Evolutionary conservation across 1,284 basidiomycete genomes (phyloP), one percentile per base, ranked within the genome.

Genomic region (Porodaedalea pini): DNA sequence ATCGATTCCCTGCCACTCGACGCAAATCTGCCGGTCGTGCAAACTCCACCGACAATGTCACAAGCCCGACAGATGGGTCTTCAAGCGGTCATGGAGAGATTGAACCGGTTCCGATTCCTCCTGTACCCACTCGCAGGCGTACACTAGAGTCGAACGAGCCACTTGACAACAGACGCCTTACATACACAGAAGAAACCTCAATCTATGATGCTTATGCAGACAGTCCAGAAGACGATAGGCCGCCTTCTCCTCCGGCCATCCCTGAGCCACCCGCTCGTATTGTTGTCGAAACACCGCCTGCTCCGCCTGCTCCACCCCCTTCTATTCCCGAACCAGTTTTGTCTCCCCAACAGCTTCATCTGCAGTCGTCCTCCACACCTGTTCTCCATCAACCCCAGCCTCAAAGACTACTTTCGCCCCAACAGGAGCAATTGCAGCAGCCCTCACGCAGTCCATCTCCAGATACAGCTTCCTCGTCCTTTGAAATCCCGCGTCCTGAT

Each of bases 171-270:
- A 78, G 80, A 62, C 86, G 83, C 34, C 84, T 86, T 61, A 86
- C 85, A 2, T 90, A 85, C 65, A 86, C 83, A 57, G 90, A 91
- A 61, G 91, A 93, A 65, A 72, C 82, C 2, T 80, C 80, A 29
- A 93, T 94, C 62, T 91, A 88, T 67, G 92, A 94, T 64, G 81
- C 90, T 2, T 94, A 95, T 68, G 81, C 73, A n/a, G 71, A 75
- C 48, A 77, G 78, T 55, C 80, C 81, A 13, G 71, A 76, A 3
- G 80, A 85, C 3, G 79, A 79, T 4, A 75, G 76, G 13, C 66
- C 66, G n/a, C 57, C 66, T 47, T 66, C 69, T 29, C 70, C 70
- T 23, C 57, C 56, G 27, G 47, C 23, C 23, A 36, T 44, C 29
- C 56, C 68, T n/a, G 65, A 69, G 36, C 66, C 70, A 29, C 64